These are phyloP conservation scores for Pythium dissimile DNA, from an alignment of 352 stramenopile species.

Conservation along the genomic window DNA sequence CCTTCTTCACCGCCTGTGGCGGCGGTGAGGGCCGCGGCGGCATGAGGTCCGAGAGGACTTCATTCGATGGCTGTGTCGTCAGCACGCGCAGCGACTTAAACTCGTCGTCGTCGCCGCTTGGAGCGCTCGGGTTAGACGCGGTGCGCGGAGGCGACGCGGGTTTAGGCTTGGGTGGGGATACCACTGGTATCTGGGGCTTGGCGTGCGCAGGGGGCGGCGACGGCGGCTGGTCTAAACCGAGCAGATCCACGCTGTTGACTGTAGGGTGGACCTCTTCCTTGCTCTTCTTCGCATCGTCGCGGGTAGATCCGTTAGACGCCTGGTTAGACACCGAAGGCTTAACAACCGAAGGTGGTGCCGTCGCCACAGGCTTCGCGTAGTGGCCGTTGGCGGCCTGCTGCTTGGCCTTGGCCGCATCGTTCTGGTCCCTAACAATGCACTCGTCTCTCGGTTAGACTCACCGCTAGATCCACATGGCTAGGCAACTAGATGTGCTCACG, in stretches of 20 bases:
- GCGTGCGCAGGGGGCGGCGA: constrained; percentile 4
- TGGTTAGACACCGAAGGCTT: constrained; percentile 13
- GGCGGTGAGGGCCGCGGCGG: constrained; percentile 13
- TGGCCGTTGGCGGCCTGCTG: constrained; percentile 30
- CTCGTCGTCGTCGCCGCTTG: background rate
- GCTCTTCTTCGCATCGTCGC: constrained; percentile 8
- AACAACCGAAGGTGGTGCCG: background rate
- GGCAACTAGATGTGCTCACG: too few species aligned
- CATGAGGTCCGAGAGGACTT: constrained; percentile 13
- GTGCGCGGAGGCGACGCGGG: constrained; percentile 18
- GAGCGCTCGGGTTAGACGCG: background rate
- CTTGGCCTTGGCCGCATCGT: constrained; percentile 13
- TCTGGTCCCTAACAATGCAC: background rate
- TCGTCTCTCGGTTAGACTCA: background rate
- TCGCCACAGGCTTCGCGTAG: constrained; percentile 3
- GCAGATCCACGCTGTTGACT: constrained; percentile 43
- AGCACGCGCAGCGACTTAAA: background rate
- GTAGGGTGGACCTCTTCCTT: constrained; percentile 24
- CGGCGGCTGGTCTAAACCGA: constrained; percentile 35
- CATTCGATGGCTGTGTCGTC: constrained; percentile 6
- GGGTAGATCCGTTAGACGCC: background rate
- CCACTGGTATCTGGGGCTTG: too few species aligned
- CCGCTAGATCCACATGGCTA: too few species aligned
- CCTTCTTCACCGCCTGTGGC: constrained; percentile 8
- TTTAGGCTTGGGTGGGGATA: constrained; percentile 5